Evolutionary conservation across 164 flowering plant genomes (phyloP).

Genomic region (Euptelea pleiosperma): DNA sequence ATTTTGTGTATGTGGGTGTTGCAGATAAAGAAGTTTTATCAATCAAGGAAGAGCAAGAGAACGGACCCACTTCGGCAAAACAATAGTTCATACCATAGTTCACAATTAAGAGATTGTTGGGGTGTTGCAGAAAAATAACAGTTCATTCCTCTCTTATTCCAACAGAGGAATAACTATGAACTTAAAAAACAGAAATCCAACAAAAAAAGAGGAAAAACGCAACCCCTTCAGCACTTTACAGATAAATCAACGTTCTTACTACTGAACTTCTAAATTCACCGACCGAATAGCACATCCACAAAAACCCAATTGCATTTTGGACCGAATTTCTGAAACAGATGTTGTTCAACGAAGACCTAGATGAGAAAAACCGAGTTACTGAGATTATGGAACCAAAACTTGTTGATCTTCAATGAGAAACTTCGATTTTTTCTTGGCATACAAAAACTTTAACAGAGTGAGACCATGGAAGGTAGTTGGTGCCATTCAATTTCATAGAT

Average conservation of each 20-base stretch:
- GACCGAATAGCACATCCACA: background rate
- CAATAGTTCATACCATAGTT: too few species aligned
- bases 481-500: too few species aligned
- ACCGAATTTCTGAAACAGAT: slow-evolving; percentile 4
- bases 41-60: slow-evolving; percentile 72
- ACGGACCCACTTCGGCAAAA: too few species aligned
- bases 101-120: too few species aligned
- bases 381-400: background rate
- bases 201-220: slow-evolving; percentile 15
- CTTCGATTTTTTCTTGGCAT: too few species aligned
- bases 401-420: too few species aligned
- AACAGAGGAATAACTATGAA: background rate
- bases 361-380: background rate
- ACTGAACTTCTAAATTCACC: slow-evolving; percentile 40
- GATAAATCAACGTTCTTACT: slow-evolving; percentile 65
- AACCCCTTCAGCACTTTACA: slow-evolving; percentile 93
- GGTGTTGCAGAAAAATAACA: too few species aligned
- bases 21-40: slow-evolving; percentile 80
- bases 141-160: too few species aligned
- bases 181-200: background rate
- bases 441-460: too few species aligned
- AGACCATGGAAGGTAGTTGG: too few species aligned
- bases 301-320: slow-evolving; percentile 23
- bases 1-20: slow-evolving; percentile 3
- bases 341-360: slow-evolving; percentile 23